Evolutionary conservation across 2,329 filamentous ascomycete genomes (phyloP).

Genomic region (Ceratocystis papillata): DNA sequence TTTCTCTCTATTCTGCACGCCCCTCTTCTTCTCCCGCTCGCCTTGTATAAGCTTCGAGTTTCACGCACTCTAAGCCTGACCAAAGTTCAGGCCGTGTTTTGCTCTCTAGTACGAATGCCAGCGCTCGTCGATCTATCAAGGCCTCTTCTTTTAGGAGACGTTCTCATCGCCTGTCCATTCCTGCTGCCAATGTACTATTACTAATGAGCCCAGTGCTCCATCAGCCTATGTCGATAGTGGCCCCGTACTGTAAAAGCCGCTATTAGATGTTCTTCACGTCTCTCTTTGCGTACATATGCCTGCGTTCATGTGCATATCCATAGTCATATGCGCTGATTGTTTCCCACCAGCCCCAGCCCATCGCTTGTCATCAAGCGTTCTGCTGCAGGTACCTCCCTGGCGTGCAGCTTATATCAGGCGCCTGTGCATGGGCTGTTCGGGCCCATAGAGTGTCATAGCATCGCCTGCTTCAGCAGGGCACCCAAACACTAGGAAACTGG

Average conservation of each 20-base stretch:
- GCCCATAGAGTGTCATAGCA: not conserved
- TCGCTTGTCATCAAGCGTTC: not conserved
- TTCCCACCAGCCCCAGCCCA: not conserved
- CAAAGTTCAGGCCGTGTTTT: too few relatives aligned
- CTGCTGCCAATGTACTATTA: too few relatives aligned
- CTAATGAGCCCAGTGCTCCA: too few relatives aligned
- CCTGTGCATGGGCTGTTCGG: not conserved
- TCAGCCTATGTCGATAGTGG: too few relatives aligned
- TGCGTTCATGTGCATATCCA: not conserved
- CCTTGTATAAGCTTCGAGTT: not conserved
- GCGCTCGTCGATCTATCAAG: not conserved
- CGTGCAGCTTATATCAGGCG: not conserved
- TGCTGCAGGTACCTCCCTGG: slow-evolving; percentile 14
- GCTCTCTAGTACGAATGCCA: too few relatives aligned
- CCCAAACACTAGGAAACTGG: not conserved
- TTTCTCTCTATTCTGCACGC: not conserved
- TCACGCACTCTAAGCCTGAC: not conserved
- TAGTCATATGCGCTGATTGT: not conserved
- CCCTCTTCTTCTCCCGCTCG: not conserved
- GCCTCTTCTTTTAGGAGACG: too few relatives aligned
- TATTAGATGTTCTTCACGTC: not conserved
- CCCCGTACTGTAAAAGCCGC: too few relatives aligned
- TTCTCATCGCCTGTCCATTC: too few relatives aligned
- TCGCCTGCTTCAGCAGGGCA: not conserved
- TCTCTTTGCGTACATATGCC: not conserved